Base-by-base conservation (phyloP, 2,329 filamentous ascomycete genomes). In the Trichoderma semiorbis region DNA sequence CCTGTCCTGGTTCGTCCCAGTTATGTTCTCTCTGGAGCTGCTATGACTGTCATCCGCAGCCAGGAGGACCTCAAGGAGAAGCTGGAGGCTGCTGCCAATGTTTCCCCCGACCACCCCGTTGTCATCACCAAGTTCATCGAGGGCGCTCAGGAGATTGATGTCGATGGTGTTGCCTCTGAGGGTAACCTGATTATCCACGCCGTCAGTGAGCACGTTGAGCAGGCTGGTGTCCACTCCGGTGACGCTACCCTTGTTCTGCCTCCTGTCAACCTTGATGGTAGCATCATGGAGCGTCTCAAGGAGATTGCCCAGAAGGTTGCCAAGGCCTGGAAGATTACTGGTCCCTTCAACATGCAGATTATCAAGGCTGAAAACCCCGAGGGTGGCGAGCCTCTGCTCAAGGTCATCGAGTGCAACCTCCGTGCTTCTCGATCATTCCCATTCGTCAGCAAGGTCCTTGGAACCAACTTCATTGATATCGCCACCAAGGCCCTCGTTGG, bases 331-430 rank as follows among this genome's bases (percentile, higher is more conserved):
- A 94, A 89, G 79, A 98, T 98, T 82, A 98, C 94, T 24, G 96
- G 96, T 70, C 96, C 96, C 72, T 99, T 98, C 90, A 99, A 99
- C 88, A 98, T 99, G 95, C 96, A 99, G 81, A 97, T 99, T 83
- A 98, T 99, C 88, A 97, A 97, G 86, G 94, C 93, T 43, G 87
- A 93, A 14, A 86, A 92, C 78, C 89, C 92, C 36, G 90, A 93
- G 72, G 92, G 92, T 72, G 91, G 91, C 70, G 88, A 92, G 79
- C 89, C 93, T 39, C 86, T 89, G 32, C 89, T 98, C 75, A 98
- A 98, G 87, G 95, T 98, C 78, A 98, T 98, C 74, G 95, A 98
- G 84, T 98, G 95, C 86, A 98, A 98, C 83, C 90, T 98, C 74
- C 95, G 95, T 81, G 96, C 95, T 71, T 98, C 95, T 73, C 94